Base-by-base conservation (phyloP, 1,284 basidiomycete genomes). In the Xerocomus minutiporus region DNA sequence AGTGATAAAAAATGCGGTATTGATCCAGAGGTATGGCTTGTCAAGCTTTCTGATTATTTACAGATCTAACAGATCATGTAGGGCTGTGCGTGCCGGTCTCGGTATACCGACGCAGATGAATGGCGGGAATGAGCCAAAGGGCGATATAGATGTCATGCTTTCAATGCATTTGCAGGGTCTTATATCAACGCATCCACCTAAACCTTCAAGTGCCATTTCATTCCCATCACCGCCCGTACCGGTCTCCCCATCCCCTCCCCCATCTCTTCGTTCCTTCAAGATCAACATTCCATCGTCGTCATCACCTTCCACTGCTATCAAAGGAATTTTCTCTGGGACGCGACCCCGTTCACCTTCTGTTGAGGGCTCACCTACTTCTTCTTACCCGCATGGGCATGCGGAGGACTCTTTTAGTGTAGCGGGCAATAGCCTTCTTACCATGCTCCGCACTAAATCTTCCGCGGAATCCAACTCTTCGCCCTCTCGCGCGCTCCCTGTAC, bases 101-200 rank as follows among this genome's bases (percentile, higher is more conserved):
- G 79, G 82, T 39, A 70, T 78, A 36, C 73, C 79, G 20, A 62
- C 72, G 0, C 71, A 71, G 35, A 69, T 73, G 25, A 61, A 73
- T 15, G 72, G 73, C 31, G 71, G 69, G 12, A 69, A 78, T 36
- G 86, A 86, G 55, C 86, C 86, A 20, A 76, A 81, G 48, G 86
- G 87, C 5, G 86, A 89, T 62, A 78, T 89, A 73, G 86, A 89
- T 64, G 87, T 88, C 46, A 85, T 88, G 79, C 73, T 89, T 31
- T 84, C 84, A n/a, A 86, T 89, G 75, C 83, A 83, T 38, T 78
- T 80, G 25, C 84, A 85, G 58, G 80, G 79, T 13, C 72, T 82
- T 38, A 71, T 79, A 45, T 64, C 69, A 62, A 68, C 46, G 55
- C 71, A 51, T 43, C 64, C 59, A 48, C 49, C 50, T 34, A 53